These are phyloP conservation scores for Salix dunnii DNA, from an alignment of 345 rosid species.

Conservation along the genomic window DNA sequence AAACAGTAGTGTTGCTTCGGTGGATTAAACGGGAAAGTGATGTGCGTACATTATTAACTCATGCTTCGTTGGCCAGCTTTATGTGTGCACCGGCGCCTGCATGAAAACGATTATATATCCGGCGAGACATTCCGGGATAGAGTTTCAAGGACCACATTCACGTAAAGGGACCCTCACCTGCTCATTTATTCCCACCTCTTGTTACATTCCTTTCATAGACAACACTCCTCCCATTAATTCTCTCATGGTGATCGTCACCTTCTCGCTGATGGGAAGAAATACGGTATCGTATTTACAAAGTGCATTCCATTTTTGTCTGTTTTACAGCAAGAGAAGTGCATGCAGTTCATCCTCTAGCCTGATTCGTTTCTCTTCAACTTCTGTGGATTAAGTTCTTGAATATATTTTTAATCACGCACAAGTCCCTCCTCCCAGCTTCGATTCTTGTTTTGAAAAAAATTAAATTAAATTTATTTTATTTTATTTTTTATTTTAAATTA, in stretches of 20 bases:
- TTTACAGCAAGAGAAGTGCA: no score
- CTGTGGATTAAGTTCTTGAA: no score
- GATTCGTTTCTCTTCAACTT: no score
- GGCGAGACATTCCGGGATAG: background rate
- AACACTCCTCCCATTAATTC: constrained; percentile 13
- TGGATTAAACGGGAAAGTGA: constrained; percentile 1
- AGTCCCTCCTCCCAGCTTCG: no score
- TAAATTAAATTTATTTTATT: no score
- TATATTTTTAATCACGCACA: no score
- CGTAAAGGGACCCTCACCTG: background rate
- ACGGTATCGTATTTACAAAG: background rate
- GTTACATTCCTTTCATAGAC: constrained; percentile 34
- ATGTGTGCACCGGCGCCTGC: background rate
- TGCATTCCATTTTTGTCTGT: no score
- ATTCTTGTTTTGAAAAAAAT: no score
- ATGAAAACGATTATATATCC: constrained; percentile 2
- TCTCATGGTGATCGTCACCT: background rate
- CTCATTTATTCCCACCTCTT: constrained; percentile 8
- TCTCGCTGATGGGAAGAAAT: background rate
- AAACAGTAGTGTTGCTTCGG: background rate
- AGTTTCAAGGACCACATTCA: constrained; percentile 21
- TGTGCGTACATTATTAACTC: background rate
- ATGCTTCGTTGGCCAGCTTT: constrained; percentile 31
- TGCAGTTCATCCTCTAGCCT: no score
- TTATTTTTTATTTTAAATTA: no score